Conservation (phyloP, 2,329 filamentous ascomycete genomes). For the Aaosphaeria pasadenensis region DNA sequence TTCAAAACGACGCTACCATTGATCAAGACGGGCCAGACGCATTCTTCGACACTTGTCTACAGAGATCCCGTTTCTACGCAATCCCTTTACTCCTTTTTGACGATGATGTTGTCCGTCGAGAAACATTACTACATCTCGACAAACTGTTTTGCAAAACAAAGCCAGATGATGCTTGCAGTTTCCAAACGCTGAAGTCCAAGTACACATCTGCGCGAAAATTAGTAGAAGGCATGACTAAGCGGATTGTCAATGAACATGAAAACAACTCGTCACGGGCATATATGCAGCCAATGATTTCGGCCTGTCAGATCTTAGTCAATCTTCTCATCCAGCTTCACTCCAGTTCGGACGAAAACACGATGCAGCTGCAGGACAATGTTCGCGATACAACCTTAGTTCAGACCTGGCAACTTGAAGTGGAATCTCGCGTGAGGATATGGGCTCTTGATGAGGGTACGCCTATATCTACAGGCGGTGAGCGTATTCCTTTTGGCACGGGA, state of each 20-base stretch:
- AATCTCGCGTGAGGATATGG: conserved; percentile 20
- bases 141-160: conserved; percentile 17
- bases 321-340: conserved; percentile 15
- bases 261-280: conserved; percentile 18
- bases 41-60: conserved; percentile 21
- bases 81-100: conserved; percentile 25
- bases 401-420: conserved; percentile 19
- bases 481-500: not conserved
- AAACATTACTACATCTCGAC: conserved; percentile 15
- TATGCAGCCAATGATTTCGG: conserved; percentile 21
- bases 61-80: conserved; percentile 13
- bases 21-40: conserved; percentile 14
- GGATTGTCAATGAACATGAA: conserved; percentile 22
- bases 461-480: conserved; percentile 22
- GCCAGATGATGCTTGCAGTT: conserved; percentile 11
- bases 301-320: conserved; percentile 15
- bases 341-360: conserved; percentile 18
- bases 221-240: conserved; percentile 14
- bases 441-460: conserved; percentile 24
- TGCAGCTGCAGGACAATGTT: conserved; percentile 13
- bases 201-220: conserved; percentile 19
- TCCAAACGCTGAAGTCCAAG: conserved; percentile 14
- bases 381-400: conserved; percentile 21
- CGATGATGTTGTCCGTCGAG: conserved; percentile 24
- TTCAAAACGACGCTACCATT: conserved; percentile 19